Base-by-base conservation (phyloP, 2,329 filamentous ascomycete genomes). In the Ascomycota sp. region DNA sequence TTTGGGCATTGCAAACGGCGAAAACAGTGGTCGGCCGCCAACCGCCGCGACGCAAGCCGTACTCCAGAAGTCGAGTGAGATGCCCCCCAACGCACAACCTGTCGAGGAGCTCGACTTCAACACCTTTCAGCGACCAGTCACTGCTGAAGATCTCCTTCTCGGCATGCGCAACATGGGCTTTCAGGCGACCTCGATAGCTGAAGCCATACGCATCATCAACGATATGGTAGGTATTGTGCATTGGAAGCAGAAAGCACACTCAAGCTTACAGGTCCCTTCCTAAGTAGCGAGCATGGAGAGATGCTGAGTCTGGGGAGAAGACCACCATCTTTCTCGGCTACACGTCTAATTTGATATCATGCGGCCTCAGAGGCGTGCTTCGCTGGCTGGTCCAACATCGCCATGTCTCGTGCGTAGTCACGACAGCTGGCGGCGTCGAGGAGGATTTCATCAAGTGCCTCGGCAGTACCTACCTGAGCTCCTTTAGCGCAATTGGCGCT, bases 391-490 rank as follows among this genome's bases (percentile, higher is more conserved):
- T 91, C 27, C 69, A 95, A 56, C 83, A 98, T 57, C 75, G 74
- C 37, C 85, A 95, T 48, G 74, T 98, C 37, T 89, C 82, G 1
- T 79, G 77, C 40, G 81, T 98, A 44, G 89, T 98, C 35, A 93
- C 89, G 17, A 93, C 89, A 0, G 89, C 89, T 0, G 89, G 89
- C 27, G 89, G 89, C 29, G 70, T 98, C 30, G 89, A 98, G 53
- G 89, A 98, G 51, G 89, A 98, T 53, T 74, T 98, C 33, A 98
- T 98, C 65, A 98, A 98, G 59, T 98, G 89, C 44, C 72, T 98
- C 3, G 89, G 78, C 8, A 75, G 82, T 30, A 98, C 89, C 0
- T 98, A 94, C 52, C 72, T 95, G 47, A 81, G 82, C 27, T 75
- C 79, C 2, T 98, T 95, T 55, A 69, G 65, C 30, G 74, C 80